Base-by-base conservation (phyloP, 139 green algal species). In the Edaphochlamys debaryana region DNA sequence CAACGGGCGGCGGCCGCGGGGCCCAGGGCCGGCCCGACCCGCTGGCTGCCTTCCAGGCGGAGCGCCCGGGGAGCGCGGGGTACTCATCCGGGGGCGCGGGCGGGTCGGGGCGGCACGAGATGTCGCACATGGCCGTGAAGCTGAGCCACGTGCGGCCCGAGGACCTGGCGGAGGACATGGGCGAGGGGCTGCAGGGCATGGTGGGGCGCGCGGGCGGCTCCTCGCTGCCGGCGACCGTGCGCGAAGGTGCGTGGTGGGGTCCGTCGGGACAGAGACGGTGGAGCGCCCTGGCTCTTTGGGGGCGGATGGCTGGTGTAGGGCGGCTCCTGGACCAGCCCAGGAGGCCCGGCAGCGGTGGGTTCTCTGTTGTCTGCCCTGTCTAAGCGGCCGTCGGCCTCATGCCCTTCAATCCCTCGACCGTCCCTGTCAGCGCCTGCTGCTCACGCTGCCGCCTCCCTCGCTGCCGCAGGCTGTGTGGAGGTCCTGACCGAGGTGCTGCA, bases 191-290 rank as follows among this genome's bases (percentile, higher is more conserved):
- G 60, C 41, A 62, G n/a, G 60, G 13, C 0, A 8, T 25, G 30
- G 15, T 81, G 60, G 36, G 74, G 19, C 25, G n/a, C 15, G 74
- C 20, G 19, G 60, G 30, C 19, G 60, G 40, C 36, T 15, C 60
- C 11, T 30, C 29, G 20, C 58, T 81, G n/a, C 74, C 60, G 32
- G 29, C 58, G 20, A 71, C 74, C 32, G 9, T 81, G 3, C 74
- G 74, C 13, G 60, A 81, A 63, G 74, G 74, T 81, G 73, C 4
- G 73, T n/a, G n/a, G n/a, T n/a, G n/a, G n/a, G n/a, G n/a, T n/a
- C n/a, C n/a, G n/a, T n/a, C n/a, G n/a, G n/a, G n/a, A n/a, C n/a
- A n/a, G n/a, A n/a, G n/a, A n/a, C n/a, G n/a, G n/a, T n/a, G n/a
- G n/a, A n/a, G n/a, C n/a, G n/a, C n/a, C n/a, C n/a, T n/a, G n/a